Conservation (phyloP, 805 yeast genomes). For the Babjeviella inositovora region DNA sequence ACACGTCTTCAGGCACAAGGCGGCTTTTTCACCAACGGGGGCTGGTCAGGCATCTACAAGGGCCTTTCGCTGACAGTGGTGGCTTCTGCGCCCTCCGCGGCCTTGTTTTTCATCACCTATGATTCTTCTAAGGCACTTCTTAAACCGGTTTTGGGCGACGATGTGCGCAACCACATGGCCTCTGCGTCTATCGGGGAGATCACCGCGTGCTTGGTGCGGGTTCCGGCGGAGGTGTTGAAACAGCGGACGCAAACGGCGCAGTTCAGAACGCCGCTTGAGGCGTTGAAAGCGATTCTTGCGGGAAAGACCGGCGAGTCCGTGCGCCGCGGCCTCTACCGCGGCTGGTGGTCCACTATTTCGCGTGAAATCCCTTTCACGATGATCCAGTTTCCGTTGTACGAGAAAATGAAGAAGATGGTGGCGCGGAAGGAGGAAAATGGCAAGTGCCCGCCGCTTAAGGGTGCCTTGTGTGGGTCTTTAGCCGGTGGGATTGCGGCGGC, state of each 20-base stretch:
- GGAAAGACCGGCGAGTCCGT: slow-evolving; percentile 70
- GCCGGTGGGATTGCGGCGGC: slow-evolving; percentile 83
- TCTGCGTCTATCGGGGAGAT: slow-evolving; percentile 85
- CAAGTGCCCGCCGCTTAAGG: slow-evolving; percentile 46
- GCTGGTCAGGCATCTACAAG: slow-evolving; percentile 77
- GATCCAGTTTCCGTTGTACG: slow-evolving; percentile 92
- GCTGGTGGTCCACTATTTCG: slow-evolving; percentile 85
- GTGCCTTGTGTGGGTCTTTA: slow-evolving; percentile 70
- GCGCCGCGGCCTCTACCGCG: slow-evolving; percentile 70
- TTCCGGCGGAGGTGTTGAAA: slow-evolving; percentile 93
- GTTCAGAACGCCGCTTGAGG: slow-evolving; percentile 41
- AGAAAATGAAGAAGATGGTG: slow-evolving; percentile 53
- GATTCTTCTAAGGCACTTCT: slow-evolving; percentile 49
- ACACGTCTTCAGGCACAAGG: slow-evolving; percentile 92
- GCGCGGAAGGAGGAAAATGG: slow-evolving; percentile 20
- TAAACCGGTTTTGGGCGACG: slow-evolving; percentile 16
- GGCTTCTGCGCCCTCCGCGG: slow-evolving; percentile 86
- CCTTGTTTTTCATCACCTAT: slow-evolving; percentile 69
- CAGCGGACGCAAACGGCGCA: slow-evolving; percentile 80
- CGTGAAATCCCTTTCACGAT: slow-evolving; percentile 95
- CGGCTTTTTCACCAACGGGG: slow-evolving; percentile 88
- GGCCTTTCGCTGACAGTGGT: slow-evolving; percentile 90
- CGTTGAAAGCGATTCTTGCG: slow-evolving; percentile 43
- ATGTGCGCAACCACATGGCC: slow-evolving; percentile 58
- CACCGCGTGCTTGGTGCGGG: slow-evolving; percentile 87